Conservation (phyloP, 1,139 yeast genomes). For the Candida tetrigidarum region DNA sequence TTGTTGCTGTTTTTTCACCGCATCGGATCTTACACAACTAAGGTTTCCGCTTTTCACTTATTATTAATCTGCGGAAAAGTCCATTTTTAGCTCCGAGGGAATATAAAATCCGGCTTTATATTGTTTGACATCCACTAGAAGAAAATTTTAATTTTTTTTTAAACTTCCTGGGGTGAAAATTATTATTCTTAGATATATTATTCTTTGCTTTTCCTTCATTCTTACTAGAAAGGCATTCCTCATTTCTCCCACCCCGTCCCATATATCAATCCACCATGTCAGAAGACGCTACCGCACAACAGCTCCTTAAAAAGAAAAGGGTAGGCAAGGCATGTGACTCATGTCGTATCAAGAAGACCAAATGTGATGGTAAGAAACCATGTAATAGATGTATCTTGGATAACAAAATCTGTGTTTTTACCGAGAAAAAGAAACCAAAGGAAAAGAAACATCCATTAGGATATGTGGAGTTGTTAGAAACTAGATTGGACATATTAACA, state of each 20-base stretch:
- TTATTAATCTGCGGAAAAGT: no score
- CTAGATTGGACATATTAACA: conserved; percentile 64
- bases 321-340: conserved; percentile 86
- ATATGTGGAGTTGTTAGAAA: conserved; percentile 72
- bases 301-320: conserved; percentile 56
- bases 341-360: conserved; percentile 74
- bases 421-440: conserved; percentile 64
- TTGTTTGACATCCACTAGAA: background rate
- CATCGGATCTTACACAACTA: background rate
- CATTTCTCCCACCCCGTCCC: background rate
- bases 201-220: background rate
- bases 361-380: conserved; percentile 80
- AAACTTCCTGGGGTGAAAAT: background rate
- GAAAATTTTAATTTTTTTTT: no score
- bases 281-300: conserved; percentile 15
- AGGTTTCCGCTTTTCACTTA: background rate
- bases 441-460: conserved; percentile 68
- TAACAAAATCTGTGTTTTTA: conserved; percentile 75
- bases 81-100: conserved; percentile 6
- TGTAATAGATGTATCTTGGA: conserved; percentile 71
- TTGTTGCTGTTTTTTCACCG: background rate
- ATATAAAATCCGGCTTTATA: background rate
- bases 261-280: background rate
- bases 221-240: background rate
- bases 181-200: background rate